Conservation (phyloP, 257 asterid genomes). For the Ligustrum vulgare region DNA sequence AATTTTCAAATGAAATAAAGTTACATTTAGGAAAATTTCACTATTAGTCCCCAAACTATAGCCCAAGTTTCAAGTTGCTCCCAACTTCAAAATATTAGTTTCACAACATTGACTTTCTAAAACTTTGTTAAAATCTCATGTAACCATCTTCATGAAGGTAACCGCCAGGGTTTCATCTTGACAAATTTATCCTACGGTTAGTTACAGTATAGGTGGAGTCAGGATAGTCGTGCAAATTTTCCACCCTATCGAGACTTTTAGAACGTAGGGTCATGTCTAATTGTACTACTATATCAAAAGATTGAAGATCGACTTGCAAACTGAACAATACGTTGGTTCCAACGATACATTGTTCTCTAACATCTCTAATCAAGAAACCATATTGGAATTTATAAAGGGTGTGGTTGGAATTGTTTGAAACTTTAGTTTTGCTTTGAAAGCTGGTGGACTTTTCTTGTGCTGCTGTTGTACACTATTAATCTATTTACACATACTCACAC, state of each 20-base stretch:
- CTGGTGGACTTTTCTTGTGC: not conserved
- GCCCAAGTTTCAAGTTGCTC: not conserved
- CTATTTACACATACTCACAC: not conserved
- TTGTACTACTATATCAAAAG: not conserved
- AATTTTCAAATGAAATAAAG: not conserved
- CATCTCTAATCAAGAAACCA: not conserved
- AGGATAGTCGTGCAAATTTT: no score
- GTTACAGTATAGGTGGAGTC: no score
- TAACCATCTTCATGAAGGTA: no score
- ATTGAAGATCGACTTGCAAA: not conserved
- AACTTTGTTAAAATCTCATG: not conserved
- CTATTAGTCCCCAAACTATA: not conserved
- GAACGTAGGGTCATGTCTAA: no score
- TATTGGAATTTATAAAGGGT: not conserved
- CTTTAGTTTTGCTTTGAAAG: not conserved
- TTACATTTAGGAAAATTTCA: not conserved
- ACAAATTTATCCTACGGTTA: no score
- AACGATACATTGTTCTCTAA: not conserved
- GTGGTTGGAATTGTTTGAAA: not conserved
- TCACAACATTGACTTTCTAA: not conserved
- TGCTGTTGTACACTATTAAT: not conserved
- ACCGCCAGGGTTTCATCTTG: no score
- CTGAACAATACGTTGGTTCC: not conserved
- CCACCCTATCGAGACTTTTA: no score
- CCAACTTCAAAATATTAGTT: not conserved